These are phyloP conservation scores for Yarrowia yakushimensis DNA, from an alignment of 805 yeast genomes.

Conservation along the genomic window DNA sequence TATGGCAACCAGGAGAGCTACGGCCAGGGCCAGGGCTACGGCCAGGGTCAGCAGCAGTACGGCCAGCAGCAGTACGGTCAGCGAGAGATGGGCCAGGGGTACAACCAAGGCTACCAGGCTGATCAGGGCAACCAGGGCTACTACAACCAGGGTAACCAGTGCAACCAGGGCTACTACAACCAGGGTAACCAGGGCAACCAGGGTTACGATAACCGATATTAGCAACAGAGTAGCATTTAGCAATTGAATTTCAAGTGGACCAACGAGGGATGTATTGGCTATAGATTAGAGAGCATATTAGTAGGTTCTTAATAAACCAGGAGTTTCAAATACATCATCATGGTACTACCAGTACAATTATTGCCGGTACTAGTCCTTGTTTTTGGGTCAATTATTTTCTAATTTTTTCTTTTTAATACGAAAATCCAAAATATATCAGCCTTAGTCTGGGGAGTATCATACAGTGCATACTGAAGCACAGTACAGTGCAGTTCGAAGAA, in stretches of 20 bases:
- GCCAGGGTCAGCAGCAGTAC: not conserved
- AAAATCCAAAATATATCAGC: too few relatives aligned
- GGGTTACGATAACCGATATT: conserved; percentile 14
- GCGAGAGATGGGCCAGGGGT: not conserved
- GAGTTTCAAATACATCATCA: too few relatives aligned
- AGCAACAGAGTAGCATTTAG: not conserved
- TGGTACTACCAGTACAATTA: too few relatives aligned
- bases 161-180: conserved; percentile 1
- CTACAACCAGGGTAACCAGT: not conserved
- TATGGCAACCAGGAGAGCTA: conserved; percentile 4
- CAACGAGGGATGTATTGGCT: too few relatives aligned
- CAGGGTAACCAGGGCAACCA: conserved; percentile 7
- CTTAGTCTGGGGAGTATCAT: too few relatives aligned
- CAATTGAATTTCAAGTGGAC: not conserved
- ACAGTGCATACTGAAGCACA: too few relatives aligned
- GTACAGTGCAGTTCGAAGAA: too few relatives aligned
- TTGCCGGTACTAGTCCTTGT: too few relatives aligned
- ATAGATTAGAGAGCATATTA: too few relatives aligned
- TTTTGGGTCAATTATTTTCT: too few relatives aligned
- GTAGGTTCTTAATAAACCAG: too few relatives aligned
- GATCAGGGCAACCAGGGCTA: not conserved
- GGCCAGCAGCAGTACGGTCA: conserved; percentile 1
- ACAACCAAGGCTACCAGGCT: conserved; percentile 12
- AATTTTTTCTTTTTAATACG: too few relatives aligned
- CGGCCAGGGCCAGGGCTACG: not conserved